phyloP scores from a whole-genome alignment of 2,329 filamentous ascomycete genomes.

The Pseudogymnoascus sp. region DNA sequence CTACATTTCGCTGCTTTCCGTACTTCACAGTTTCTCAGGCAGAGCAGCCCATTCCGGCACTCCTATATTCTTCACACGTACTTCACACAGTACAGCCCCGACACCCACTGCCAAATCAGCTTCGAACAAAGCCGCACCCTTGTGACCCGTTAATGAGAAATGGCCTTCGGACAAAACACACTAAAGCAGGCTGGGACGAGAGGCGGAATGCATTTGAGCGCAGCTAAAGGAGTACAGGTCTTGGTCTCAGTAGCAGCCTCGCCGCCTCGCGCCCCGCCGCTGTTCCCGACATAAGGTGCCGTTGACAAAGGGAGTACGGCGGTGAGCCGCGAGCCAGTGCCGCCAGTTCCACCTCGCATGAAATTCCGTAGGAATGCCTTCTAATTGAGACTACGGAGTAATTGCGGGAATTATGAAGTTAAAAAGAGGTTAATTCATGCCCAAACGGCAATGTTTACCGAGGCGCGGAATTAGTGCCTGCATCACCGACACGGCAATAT shows the following conservation, averaged over 20 bases:
- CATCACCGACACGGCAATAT: not conserved
- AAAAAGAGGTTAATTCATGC: not conserved
- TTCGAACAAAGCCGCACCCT: no score
- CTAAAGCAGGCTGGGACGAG: not conserved
- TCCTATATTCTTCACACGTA: no score
- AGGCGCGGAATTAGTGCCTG: not conserved
- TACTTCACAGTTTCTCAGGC: no score
- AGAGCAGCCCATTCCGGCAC: no score
- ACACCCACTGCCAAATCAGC: no score
- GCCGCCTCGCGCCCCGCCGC: not conserved
- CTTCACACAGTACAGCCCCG: no score
- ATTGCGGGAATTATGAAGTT: not conserved
- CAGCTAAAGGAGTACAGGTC: not conserved
- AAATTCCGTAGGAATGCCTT: not conserved
- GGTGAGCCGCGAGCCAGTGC: not conserved
- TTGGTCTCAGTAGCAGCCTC: not conserved
- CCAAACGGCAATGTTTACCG: constrained; percentile 3
- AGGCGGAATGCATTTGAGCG: not conserved
- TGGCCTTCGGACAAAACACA: no score
- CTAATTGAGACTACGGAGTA: not conserved
- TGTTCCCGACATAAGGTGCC: not conserved
- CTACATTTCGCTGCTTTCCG: no score
- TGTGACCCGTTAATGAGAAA: no score
- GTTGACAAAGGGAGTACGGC: not conserved
- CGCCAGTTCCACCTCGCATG: not conserved